Conservation (phyloP, 441 rosid genomes). For the Iberis amara region DNA sequence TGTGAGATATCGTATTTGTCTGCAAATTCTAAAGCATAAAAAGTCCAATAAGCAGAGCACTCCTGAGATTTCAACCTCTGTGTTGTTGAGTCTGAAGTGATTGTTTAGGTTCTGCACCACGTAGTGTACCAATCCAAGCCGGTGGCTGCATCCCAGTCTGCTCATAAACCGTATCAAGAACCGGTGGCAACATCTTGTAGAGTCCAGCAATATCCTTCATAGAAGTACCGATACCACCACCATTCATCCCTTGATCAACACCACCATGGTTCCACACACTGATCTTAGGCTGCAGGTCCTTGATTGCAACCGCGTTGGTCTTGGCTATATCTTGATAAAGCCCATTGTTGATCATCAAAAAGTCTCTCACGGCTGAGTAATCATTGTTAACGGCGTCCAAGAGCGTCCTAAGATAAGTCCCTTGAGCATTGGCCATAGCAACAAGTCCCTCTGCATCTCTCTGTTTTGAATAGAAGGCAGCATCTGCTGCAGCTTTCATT, state of each 20-base stretch:
- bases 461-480: slow-evolving; percentile 46
- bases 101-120: slow-evolving; percentile 27
- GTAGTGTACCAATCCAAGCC: slow-evolving; percentile 43
- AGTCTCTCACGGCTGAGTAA: slow-evolving; percentile 48
- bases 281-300: slow-evolving; percentile 57
- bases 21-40: too few species aligned
- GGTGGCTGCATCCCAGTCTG: slow-evolving; percentile 74
- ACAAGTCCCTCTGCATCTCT: slow-evolving; percentile 57
- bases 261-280: slow-evolving; percentile 55
- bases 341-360: slow-evolving; percentile 50
- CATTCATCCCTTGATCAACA: slow-evolving; percentile 12
- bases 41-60: neutral
- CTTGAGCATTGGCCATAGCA: slow-evolving; percentile 54
- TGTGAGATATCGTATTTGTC: too few species aligned
- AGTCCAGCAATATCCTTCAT: slow-evolving; percentile 55
- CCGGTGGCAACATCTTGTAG: slow-evolving; percentile 56
- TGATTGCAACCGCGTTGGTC: slow-evolving; percentile 49
- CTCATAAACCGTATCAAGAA: slow-evolving; percentile 59
- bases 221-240: slow-evolving; percentile 24
- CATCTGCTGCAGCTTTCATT: slow-evolving; percentile 46
- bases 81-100: slow-evolving; percentile 19
- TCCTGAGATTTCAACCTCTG: slow-evolving; percentile 18
- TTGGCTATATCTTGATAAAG: slow-evolving; percentile 51
- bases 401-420: slow-evolving; percentile 45
- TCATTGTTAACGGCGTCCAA: slow-evolving; percentile 48